Evolutionary conservation across 2,329 filamentous ascomycete genomes (phyloP).

Genomic region (Pleoardoris graminearum): DNA sequence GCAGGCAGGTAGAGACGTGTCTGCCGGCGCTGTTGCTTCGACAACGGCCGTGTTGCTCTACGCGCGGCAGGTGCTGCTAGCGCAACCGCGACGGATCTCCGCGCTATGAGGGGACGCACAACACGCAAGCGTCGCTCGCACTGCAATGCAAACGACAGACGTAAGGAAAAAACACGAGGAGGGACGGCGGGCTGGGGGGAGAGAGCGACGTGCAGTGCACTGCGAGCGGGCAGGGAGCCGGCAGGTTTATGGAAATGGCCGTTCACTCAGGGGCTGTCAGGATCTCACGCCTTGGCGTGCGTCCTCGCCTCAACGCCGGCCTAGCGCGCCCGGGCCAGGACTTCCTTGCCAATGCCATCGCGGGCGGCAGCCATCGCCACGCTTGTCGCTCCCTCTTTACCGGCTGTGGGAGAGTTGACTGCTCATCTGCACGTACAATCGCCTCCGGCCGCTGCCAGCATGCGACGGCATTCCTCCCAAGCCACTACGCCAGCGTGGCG

Average conservation of each 20-base stretch:
- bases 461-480: not conserved
- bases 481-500: not conserved
- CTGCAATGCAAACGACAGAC: constrained; percentile 38
- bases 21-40: constrained; percentile 29
- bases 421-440: not conserved
- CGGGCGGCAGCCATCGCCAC: not conserved
- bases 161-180: constrained; percentile 20
- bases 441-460: not conserved
- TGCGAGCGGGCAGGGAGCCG: constrained; percentile 32
- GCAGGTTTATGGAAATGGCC: constrained; percentile 25
- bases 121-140: constrained; percentile 16
- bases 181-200: constrained; percentile 29
- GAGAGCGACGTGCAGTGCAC: constrained; percentile 35
- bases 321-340: constrained; percentile 1
- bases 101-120: constrained; percentile 16
- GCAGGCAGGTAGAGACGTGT: not conserved
- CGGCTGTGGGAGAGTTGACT: not conserved
- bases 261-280: constrained; percentile 9
- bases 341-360: not conserved
- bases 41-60: constrained; percentile 23
- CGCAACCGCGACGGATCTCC: constrained; percentile 27
- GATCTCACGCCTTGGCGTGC: constrained; percentile 5
- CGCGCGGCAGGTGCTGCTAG: constrained; percentile 33
- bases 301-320: constrained; percentile 7
- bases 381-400: not conserved